Conservation (phyloP, 768 basidiomycete species). For the Lenzites betulinus region DNA sequence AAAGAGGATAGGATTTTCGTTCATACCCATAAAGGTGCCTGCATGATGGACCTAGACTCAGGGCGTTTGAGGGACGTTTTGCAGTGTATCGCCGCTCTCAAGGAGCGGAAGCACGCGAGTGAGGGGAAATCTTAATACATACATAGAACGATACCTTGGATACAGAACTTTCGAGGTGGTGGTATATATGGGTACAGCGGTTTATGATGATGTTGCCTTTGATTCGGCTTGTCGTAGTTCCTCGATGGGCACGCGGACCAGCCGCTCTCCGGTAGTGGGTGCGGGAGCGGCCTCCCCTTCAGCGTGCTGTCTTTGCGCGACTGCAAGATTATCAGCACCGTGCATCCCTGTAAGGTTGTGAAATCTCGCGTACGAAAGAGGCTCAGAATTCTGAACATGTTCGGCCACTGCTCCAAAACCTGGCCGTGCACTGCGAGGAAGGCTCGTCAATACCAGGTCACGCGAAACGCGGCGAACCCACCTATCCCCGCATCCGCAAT, state of each 20-base stretch:
- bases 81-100: slow-evolving; percentile 76
- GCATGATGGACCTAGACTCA: neutral
- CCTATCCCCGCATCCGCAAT: slow-evolving; percentile 81
- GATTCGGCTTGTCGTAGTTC: slow-evolving; percentile 47
- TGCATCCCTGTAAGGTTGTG: neutral
- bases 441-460: neutral
- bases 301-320: slow-evolving; percentile 46
- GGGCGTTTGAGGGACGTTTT: no score
- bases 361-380: slow-evolving; percentile 57
- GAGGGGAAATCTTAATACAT: slow-evolving; percentile 29
- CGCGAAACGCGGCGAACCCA: slow-evolving; percentile 27
- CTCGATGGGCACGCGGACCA: slow-evolving; percentile 76
- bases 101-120: slow-evolving; percentile 63
- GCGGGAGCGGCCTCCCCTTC: slow-evolving; percentile 28
- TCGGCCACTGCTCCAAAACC: slow-evolving; percentile 79
- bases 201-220: slow-evolving; percentile 11
- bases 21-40: slow-evolving; percentile 20
- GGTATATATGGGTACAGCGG: neutral
- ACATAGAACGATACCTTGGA: slow-evolving; percentile 6
- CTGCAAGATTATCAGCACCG: slow-evolving; percentile 34
- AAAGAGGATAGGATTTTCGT: slow-evolving; percentile 94
- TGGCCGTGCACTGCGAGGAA: slow-evolving; percentile 64
- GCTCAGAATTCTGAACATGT: slow-evolving; percentile 77
- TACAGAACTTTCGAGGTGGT: neutral
- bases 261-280: slow-evolving; percentile 50